Percentiles rank a stretch among this genome's conserved stretches.
Conservation (phyloP, 73 alveolate species). For the Stentor coeruleus region DNA sequence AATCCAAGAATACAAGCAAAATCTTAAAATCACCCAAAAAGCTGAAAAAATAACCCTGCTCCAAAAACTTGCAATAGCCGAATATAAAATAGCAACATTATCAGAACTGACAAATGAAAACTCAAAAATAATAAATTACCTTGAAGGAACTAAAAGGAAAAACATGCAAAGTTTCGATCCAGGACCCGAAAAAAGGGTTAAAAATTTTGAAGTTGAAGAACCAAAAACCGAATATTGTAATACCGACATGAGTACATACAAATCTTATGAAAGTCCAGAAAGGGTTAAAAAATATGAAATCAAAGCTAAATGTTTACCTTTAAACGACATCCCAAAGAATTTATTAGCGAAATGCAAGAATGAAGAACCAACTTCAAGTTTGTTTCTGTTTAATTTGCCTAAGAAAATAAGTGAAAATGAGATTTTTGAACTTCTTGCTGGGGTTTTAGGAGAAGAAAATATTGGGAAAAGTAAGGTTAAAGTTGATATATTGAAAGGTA, state of each 20-base stretch:
- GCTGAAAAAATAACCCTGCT: neutral
- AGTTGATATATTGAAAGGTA: neutral
- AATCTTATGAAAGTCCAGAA: neutral
- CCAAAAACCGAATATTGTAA: neutral
- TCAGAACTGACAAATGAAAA: neutral
- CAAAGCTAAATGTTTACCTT: neutral
- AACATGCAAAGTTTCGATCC: no score
- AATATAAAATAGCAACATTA: neutral
- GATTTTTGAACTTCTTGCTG: neutral
- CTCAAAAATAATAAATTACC: no score
- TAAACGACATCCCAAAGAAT: neutral
- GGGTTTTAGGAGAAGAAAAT: neutral
- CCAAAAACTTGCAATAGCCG: neutral
- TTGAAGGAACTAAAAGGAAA: neutral
- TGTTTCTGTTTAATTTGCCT: neutral
- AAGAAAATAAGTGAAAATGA: neutral
- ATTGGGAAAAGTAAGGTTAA: no score
- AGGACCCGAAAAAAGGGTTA: neutral
- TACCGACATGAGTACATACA: neutral
- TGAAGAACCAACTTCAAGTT: neutral
- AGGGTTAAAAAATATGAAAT: neutral
- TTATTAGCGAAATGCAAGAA: neutral
- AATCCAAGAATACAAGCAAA: neutral
- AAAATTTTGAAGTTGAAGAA: neutral
- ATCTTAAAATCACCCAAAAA: neutral